Base-by-base conservation (phyloP, 805 yeast species). In the Nakazawaea sp. region DNA sequence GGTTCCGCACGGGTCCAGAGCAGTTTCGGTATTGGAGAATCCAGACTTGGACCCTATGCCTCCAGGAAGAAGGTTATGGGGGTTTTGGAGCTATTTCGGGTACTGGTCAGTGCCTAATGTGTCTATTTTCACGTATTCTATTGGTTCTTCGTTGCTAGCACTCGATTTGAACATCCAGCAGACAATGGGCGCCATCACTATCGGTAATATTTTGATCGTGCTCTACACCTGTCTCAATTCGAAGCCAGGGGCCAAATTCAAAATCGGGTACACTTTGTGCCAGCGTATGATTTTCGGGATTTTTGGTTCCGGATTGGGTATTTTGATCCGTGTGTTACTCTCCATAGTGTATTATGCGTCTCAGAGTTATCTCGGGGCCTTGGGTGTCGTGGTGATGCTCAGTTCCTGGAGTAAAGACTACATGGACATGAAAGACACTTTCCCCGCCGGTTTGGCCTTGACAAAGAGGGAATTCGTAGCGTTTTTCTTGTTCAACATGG, bases 231-330 rank as follows among this genome's bases (percentile, higher is more conserved):
- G 66, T 29, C 61, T 69, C 11, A 70, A 68, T 47, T 64, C 72
- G 15, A 61, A 57, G 35, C 72, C 69, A 1, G 78, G 78, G 32
- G 49, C 54, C 13, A 64, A 67, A 32, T 71, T 66, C 75, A 69
- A 29, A 49, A 57, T 72, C 30, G 75, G 77, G 1, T 72, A 61
- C 45, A 64, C 76, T 2, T 60, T 71, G 8, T 56, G 58, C 35
- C 55, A 61, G 17, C 50, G 77, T 32, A 58, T 61, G 32, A 51
- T 66, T 1, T 71, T 66, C 53, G 78, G 78, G 5, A 55, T 68
- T 29, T 51, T 58, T 41, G 74, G 76, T 2, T 60, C 69, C 4
- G 58, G 51, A 29, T 38, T 70, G 21, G 70, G 67, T n/a, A 55
- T 72, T 24, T 41, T 59, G 6, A 62, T 64, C 40, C 54, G 78